Evolutionary conservation across 305 asterid species (phyloP), one percentile per base, ranked within the genome.

Genomic region (Plantago lanceolata): DNA sequence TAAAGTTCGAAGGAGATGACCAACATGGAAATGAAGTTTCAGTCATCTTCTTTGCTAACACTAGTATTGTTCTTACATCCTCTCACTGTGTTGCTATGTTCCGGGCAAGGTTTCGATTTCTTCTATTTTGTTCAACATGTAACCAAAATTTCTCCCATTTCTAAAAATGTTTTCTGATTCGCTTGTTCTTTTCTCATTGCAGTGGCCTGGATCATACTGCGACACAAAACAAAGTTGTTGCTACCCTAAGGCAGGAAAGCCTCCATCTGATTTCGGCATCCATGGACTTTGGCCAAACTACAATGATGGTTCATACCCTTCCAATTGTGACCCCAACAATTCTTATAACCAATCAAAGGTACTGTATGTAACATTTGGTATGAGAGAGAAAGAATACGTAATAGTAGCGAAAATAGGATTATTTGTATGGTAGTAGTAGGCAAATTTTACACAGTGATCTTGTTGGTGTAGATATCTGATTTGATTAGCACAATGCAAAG

Each of bases 191-290:
- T 31, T 17, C 18, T 59, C n/a, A 35, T 40, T 76, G 75, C 74
- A 86, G 88, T 83, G 94, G 90, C 88, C 88, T 12, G 83, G 83
- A 43, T 75, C 90, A 3, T 79, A 71, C 29, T 85, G 94, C 14
- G 82, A 83, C 52, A 70, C 82, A 11, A 71, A 69, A 51, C 65
- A 63, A 49, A 76, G 84, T 44, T 83, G 88, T 64, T 88, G 91
- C 71, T 84, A 78, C 50, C 94, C 96, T 19, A 76, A 81, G 29
- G 73, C 89, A 0, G 96, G 91, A 11, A 85, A 84, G 63, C 94
- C 89, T 1, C 65, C 81, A 4, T 35, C 84, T 0, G 81, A 88
- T 47, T 88, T 88, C 28, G 82, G 87, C 43, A 82, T 88, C 66
- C 94, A 84, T 61, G 88, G 87, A 18, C 87, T 88, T 3, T 82